A percentile compares a stretch with the other conserved stretches of the same genome.
Evolutionary conservation across 1,139 yeast species (phyloP).

Genomic region (Taphrina populina): DNA sequence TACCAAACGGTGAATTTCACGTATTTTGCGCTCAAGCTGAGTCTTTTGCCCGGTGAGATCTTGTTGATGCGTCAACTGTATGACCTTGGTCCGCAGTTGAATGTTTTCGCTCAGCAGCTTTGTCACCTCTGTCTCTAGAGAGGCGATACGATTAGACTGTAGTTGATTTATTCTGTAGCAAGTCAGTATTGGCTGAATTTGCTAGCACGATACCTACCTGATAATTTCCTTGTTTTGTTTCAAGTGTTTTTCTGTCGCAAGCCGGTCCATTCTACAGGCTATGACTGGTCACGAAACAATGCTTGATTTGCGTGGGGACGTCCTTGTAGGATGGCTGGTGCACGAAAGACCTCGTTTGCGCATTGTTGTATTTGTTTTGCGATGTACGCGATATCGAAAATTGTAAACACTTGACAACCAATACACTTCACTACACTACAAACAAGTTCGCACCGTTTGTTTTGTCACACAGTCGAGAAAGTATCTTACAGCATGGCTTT

Average conservation of each 20-base stretch:
- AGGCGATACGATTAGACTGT: slow-evolving; percentile 22
- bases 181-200: not conserved
- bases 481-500: not conserved
- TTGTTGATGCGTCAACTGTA: slow-evolving; percentile 12
- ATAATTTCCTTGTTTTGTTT: slow-evolving; percentile 31
- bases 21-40: slow-evolving; percentile 8
- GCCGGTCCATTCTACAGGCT: slow-evolving; percentile 27
- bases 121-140: slow-evolving; percentile 17
- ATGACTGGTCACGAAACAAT: no score
- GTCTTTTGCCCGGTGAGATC: slow-evolving; percentile 12
- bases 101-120: slow-evolving; percentile 18
- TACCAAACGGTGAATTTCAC: slow-evolving; percentile 14
- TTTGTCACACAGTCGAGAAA: not conserved
- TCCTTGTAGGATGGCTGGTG: no score
- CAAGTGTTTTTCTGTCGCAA: slow-evolving; percentile 17
- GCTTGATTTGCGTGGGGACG: no score
- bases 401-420: slow-evolving; percentile 20
- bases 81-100: slow-evolving; percentile 17
- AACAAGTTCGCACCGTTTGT: not conserved
- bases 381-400: no score
- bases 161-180: slow-evolving; percentile 13
- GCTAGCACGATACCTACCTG: not conserved
- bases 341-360: no score
- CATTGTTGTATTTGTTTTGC: no score
- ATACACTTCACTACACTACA: not conserved